Conservation (phyloP, 2,329 filamentous ascomycete species). For the Botrytis hyacinthi region DNA sequence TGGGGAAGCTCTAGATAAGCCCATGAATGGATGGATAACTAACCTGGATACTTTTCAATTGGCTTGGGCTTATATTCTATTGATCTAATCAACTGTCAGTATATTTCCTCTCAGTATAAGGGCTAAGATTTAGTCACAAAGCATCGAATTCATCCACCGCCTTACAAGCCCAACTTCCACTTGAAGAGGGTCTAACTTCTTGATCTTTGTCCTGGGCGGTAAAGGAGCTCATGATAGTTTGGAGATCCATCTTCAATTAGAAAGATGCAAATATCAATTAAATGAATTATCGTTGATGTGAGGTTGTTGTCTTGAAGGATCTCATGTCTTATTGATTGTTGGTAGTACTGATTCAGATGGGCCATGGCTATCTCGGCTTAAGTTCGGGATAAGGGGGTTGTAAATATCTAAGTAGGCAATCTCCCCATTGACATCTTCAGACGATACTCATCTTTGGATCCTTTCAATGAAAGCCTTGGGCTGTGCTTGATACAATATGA, state of each 20-base stretch:
- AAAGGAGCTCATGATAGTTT: neutral
- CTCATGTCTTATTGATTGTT: neutral
- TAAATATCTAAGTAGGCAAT: neutral
- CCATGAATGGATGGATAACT: slow-evolving; percentile 5
- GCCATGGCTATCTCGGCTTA: neutral
- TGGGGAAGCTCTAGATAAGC: neutral
- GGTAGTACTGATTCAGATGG: neutral
- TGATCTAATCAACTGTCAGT: slow-evolving; percentile 2
- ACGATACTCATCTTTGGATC: neutral
- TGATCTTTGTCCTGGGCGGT: neutral
- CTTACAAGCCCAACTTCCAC: slow-evolving; percentile 10
- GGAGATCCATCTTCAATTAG: slow-evolving; percentile 1
- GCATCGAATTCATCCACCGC: slow-evolving; percentile 29
- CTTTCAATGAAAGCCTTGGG: neutral
- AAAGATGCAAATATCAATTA: neutral
- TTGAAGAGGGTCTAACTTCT: slow-evolving; percentile 2
- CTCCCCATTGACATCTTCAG: neutral
- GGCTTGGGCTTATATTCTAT: slow-evolving; percentile 24
- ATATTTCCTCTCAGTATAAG: neutral
- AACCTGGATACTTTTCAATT: slow-evolving; percentile 31
- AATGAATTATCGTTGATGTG: neutral
- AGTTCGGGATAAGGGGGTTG: neutral
- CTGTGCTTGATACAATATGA: neutral
- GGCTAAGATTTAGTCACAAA: slow-evolving; percentile 19
- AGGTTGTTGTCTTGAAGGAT: neutral